These are phyloP conservation scores for Termitomyces eurrhizus DNA, from an alignment of 768 basidiomycete species.

Conservation along the genomic window DNA sequence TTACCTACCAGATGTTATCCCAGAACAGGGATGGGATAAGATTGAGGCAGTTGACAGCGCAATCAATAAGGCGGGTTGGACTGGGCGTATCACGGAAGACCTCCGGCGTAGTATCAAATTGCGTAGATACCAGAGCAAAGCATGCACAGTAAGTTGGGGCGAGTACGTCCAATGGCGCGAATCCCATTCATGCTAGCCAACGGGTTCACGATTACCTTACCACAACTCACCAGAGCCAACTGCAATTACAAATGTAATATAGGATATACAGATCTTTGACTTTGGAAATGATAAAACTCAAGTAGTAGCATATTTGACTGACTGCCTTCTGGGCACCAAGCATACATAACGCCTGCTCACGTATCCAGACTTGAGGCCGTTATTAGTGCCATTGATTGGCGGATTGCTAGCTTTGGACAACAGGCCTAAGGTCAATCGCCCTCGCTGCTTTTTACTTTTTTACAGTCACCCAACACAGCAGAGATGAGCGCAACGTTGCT, in stretches of 20 bases:
- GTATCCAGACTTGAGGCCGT: not conserved
- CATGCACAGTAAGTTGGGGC: constrained; percentile 64
- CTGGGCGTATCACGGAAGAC: constrained; percentile 76
- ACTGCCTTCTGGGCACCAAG: not conserved
- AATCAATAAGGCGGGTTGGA: constrained; percentile 92
- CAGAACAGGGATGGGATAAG: constrained; percentile 93
- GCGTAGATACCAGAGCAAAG: constrained; percentile 78
- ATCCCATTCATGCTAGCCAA: constrained; percentile 4
- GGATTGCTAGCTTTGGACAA: no score
- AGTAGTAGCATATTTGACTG: not conserved
- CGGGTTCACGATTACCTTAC: not conserved
- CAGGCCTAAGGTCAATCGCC: no score
- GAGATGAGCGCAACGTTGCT: no score
- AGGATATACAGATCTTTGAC: constrained; percentile 4
- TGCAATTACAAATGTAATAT: constrained; percentile 10
- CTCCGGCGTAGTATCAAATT: constrained; percentile 71
- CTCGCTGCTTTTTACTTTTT: no score
- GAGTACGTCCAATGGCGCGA: constrained; percentile 77
- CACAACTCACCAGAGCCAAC: not conserved
- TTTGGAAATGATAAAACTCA: not conserved
- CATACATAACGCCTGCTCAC: not conserved
- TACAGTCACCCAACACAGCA: no score
- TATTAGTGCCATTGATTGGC: not conserved
- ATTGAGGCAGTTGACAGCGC: constrained; percentile 87
- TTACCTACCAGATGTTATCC: constrained; percentile 90